Evolutionary conservation across 106 monocot genomes (phyloP).

Genomic region (Amphibolis antarctica): DNA sequence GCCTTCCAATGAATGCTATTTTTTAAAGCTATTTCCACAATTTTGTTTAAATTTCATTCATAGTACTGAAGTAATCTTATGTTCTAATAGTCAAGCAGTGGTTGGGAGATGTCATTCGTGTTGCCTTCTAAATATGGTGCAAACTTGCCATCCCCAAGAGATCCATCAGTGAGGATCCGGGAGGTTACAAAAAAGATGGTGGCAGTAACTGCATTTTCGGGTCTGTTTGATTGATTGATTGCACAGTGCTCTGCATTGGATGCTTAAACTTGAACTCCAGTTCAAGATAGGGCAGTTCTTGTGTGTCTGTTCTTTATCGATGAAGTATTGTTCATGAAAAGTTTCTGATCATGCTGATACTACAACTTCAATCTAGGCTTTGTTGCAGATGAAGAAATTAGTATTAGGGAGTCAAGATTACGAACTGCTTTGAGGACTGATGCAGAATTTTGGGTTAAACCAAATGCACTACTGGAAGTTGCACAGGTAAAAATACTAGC

Average conservation of each 20-base stretch:
- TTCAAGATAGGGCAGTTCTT: no score
- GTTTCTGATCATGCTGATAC: no score
- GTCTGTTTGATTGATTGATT: no score
- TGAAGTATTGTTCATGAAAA: no score
- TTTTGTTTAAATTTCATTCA: no score
- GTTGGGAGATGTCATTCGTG: constrained; percentile 86
- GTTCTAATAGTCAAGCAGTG: constrained; percentile 30
- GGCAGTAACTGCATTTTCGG: constrained; percentile 68
- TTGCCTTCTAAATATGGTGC: constrained; percentile 78
- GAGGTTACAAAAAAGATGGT: constrained; percentile 57
- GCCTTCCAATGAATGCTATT: neutral
- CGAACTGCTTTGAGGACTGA: constrained; percentile 43
- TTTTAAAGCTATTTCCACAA: no score
- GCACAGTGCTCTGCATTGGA: no score
- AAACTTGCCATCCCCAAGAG: constrained; percentile 64
- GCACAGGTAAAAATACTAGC: constrained; percentile 62
- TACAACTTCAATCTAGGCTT: constrained; percentile 26
- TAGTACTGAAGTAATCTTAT: no score
- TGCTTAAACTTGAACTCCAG: no score
- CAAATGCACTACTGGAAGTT: constrained; percentile 50
- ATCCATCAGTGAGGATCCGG: constrained; percentile 56
- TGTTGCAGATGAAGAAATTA: constrained; percentile 62
- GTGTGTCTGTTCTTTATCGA: no score
- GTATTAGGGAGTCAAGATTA: constrained; percentile 35
- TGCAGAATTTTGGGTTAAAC: constrained; percentile 44